Percentiles rank a stretch among this genome's conserved stretches.
Evolutionary conservation across 306 rosid genomes (phyloP).

Genomic region (Benincasa hispida): DNA sequence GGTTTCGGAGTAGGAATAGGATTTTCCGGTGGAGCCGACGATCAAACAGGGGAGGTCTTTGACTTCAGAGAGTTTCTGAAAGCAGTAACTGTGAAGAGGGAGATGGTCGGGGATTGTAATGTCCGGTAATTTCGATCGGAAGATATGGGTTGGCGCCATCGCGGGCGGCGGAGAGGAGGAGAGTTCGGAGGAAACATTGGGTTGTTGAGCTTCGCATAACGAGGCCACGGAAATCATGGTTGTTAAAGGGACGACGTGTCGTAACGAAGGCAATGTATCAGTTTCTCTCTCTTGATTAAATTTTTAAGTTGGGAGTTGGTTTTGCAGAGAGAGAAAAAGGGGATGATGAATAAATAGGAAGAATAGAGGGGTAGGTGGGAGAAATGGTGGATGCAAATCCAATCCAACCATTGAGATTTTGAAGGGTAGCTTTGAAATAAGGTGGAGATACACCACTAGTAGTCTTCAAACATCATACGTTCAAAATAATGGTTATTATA

Average conservation of each 20-base stretch:
- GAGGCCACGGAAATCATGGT: neutral
- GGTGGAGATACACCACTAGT: neutral
- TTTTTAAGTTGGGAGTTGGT: neutral
- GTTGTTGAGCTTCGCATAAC: neutral
- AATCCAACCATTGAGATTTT: too few species aligned
- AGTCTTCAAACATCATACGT: too few species aligned
- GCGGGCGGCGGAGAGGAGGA: neutral
- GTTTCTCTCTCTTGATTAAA: too few species aligned
- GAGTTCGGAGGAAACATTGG: neutral
- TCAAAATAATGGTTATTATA: too few species aligned
- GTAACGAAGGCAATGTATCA: neutral
- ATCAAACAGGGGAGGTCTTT: slow-evolving; percentile 55
- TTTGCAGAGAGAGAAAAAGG: neutral
- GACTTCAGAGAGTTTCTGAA: slow-evolving; percentile 23
- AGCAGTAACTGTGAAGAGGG: slow-evolving; percentile 65
- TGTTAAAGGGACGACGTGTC: neutral
- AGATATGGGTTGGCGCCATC: slow-evolving; percentile 9
- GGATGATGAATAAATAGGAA: neutral
- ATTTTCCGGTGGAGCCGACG: slow-evolving; percentile 43
- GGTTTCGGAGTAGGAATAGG: slow-evolving; percentile 42
- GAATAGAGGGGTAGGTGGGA: neutral
- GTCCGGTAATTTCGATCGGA: slow-evolving; percentile 59
- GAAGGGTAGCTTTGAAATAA: neutral
- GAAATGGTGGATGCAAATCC: neutral
- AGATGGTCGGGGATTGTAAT: slow-evolving; percentile 56